Base-by-base conservation (phyloP, 768 basidiomycete species). In the Chalciporus chontae region DNA sequence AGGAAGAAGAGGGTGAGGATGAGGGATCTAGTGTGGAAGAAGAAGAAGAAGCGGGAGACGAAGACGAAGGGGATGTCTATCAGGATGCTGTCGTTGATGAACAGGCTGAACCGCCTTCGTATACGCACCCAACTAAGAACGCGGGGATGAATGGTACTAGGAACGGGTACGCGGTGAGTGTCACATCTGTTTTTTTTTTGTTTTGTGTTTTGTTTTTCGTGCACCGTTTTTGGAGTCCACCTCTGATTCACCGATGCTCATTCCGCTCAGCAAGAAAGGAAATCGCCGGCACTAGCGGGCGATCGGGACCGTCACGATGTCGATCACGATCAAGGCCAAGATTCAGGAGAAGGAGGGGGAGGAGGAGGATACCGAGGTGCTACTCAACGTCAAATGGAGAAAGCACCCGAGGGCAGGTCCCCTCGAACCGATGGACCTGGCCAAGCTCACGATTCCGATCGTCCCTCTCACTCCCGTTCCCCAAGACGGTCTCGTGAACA, bases 321-420 rank as follows among this genome's bases (percentile, higher is more conserved):
- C 15, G 50, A 38, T 15, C 27, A 47, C 44, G 44, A 48, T 13
- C 41, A 24, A 23, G 41, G 38, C n/a, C 23, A 32, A 17, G 37
- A 29, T 10, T 31, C 31, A 15, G 36, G 29, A 10, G 9, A 32
- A 31, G 50, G 48, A 7, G 50, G 21, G 21, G 21, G 53, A 19
- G 38, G 53, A 19, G 38, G 38, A 40, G 40, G 32, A 54, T 74
- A 40, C 63, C 72, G 77, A 37, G 69, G 73, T 43, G 71, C 75
- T 19, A 84, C 79, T 60, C 73, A 76, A 57, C 79, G 87, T 40
- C 83, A 80, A 60, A 76, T 80, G 68, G 88, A 87, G 64, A 87
- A 88, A 69, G 84, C 86, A 9, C 84, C 86, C 0, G 85, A 83
- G 60, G 80, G 79, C 6, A 73, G 75, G 17, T 38, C 54, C 9